Evolutionary conservation across 192 early-diverging fungal species (phyloP).

Genomic region (Mortierella antarctica): DNA sequence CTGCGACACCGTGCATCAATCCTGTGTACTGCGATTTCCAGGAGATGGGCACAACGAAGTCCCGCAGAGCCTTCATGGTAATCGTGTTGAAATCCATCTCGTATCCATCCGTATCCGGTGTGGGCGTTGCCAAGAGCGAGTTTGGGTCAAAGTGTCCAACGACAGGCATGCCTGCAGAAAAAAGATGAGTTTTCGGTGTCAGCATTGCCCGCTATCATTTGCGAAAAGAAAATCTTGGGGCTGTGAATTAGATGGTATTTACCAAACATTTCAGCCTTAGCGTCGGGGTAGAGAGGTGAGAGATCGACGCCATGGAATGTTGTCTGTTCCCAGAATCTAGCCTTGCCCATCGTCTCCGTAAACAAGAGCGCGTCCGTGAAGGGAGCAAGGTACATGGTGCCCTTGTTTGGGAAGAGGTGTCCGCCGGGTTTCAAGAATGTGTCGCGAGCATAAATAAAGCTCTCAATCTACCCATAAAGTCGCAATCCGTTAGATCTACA

Average conservation of each 20-base stretch:
- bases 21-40: constrained; percentile 90
- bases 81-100: constrained; percentile 90
- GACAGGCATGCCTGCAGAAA: constrained; percentile 76
- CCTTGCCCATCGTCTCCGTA: constrained; percentile 95
- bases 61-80: constrained; percentile 78
- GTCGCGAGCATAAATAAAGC: constrained; percentile 88
- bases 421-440: constrained; percentile 93
- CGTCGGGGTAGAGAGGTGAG: constrained; percentile 81
- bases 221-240: neutral
- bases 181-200: neutral
- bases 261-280: constrained; percentile 92
- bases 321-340: constrained; percentile 85
- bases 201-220: neutral
- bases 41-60: constrained; percentile 86
- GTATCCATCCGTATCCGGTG: constrained; percentile 56
- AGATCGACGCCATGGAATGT: constrained; percentile 96
- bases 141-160: constrained; percentile 93
- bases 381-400: constrained; percentile 91
- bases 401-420: constrained; percentile 89
- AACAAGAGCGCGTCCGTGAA: constrained; percentile 82
- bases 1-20: constrained; percentile 92
- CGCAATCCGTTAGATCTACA: neutral
- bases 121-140: constrained; percentile 76
- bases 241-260: neutral
- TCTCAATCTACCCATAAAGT: constrained; percentile 70